Evolutionary conservation across 1,284 basidiomycete species (phyloP), one percentile per base, ranked within the genome.

Genomic region (Quambalaria eucalypti): DNA sequence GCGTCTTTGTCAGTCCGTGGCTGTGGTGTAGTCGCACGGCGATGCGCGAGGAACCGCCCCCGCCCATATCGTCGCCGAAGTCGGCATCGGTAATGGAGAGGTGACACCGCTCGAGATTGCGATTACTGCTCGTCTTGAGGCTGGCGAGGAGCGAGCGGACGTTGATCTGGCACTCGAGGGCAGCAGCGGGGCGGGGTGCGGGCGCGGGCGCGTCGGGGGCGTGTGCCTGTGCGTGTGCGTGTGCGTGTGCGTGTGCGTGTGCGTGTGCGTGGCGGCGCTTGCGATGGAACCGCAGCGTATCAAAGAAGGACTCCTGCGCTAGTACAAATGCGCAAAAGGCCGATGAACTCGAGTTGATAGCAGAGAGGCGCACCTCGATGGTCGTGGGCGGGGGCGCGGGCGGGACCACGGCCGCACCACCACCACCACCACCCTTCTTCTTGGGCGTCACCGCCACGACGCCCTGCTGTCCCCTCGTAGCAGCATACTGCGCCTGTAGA

Each of bases 271-370:
- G 21, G 16, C 36, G 16, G 3, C 16, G 21, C 5, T 14, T n/a
- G 10, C 5, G 4, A n/a, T 39, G 16, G 36, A 39, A 21, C 10
- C 36, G 16, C 16, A 39, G 16, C 16, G 16, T 14, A 21, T 39
- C 36, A 53, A 71, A 71, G 48, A 69, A 72, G 31, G 59, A 53
- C 1, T 55, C 57, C n/a, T n/a, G n/a, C 25, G 60, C 59, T 46
- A 71, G 62, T 19, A 56, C 52, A 28, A 72, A 69, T 40, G 64
- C 54, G 56, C 61, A 65, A 25, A 71, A 72, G 2, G 68, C 70
- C 28, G 70, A 72, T 28, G 65, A 61, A 44, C 68, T 59, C 2
- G 65, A 44, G 31, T 72, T 72, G 55, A 72, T 69, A 2, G 67
- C 60, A 3, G 63, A 63, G 4, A 71, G 55, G 9, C 68, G 62